Evolutionary conservation across 75 land plant genomes (phyloP), one percentile per base, ranked within the genome.

Genomic region (Ceratopteris richardii): DNA sequence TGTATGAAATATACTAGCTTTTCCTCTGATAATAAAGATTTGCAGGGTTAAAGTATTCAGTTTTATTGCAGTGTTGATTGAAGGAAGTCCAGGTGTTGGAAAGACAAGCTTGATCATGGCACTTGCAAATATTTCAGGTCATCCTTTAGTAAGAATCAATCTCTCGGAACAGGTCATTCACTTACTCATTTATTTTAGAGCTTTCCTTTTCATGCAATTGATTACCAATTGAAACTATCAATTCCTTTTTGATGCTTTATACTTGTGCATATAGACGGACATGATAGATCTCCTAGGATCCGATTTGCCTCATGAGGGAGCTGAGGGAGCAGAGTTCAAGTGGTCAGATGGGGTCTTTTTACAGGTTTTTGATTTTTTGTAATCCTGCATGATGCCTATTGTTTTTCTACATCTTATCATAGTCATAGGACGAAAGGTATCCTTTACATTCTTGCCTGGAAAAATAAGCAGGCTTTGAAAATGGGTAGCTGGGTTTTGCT

Each of bases 21-120:
- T 31, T 37, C 25, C 42, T 31, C 16, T n/a, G n/a, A n/a, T n/a
- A n/a, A n/a, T n/a, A n/a, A n/a, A n/a, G n/a, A n/a, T n/a, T n/a
- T n/a, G 46, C 13, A 31, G 25, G 17, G 28, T 27, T 56, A 27
- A 6, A 26, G 58, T 23, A 20, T 56, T 56, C 11, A 20, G 16
- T 43, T 2, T 19, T 46, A 51, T 55, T 39, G 0, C 52, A 90
- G 99, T 95, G 16, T 51, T 95, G 52, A 54, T 95, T 58, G 99
- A 95, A 77, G 99, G 99, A 43, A 95, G 99, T 65, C 99, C 99
- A 44, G 99, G 99, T 23, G 99, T 95, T 62, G 99, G 99, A 9
- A 95, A 95, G 63, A 95, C 99, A 29, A 95, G 99, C 69, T 63
- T 95, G 44, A 79, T 95, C 70, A 70, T 81, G 51, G 97, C 97